Conservation (phyloP, 129 eudicot species). For the Pittosporum tobira region DNA sequence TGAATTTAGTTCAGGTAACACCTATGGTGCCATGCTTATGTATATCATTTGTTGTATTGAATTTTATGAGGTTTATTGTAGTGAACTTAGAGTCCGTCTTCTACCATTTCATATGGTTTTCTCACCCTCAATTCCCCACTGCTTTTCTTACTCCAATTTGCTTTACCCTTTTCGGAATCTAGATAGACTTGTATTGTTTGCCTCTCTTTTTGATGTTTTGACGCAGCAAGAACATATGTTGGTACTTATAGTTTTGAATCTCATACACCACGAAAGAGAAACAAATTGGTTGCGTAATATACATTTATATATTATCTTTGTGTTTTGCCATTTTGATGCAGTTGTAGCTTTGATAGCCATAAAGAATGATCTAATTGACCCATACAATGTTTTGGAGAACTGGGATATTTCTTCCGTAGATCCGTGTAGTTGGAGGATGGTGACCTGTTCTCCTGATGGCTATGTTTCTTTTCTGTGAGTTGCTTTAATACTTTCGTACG, state of each 20-base stretch:
- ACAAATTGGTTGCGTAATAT: neutral
- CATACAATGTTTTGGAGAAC: constrained; percentile 65
- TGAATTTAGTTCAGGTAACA: neutral
- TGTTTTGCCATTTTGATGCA: constrained; percentile 25
- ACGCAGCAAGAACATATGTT: neutral
- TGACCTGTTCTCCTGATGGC: constrained; percentile 69
- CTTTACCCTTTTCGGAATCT: no score
- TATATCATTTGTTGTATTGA: neutral
- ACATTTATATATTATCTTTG: neutral
- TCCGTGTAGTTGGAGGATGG: constrained; percentile 98
- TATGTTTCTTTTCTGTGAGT: constrained; percentile 69
- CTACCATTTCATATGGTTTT: no score
- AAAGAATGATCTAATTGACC: constrained; percentile 59
- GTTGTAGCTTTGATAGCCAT: constrained; percentile 88
- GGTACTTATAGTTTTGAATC: neutral
- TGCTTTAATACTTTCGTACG: constrained; percentile 1
- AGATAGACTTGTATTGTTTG: no score
- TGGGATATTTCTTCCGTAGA: constrained; percentile 94
- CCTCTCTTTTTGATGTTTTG: no score
- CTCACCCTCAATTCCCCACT: no score
- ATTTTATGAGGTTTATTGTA: neutral
- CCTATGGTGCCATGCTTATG: no score
- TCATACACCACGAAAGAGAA: neutral
- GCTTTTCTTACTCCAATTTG: no score
- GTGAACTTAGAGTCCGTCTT: no score